phyloP scores from a whole-genome alignment of 495 filamentous ascomycete species.

The Copromyces sp. region DNA sequence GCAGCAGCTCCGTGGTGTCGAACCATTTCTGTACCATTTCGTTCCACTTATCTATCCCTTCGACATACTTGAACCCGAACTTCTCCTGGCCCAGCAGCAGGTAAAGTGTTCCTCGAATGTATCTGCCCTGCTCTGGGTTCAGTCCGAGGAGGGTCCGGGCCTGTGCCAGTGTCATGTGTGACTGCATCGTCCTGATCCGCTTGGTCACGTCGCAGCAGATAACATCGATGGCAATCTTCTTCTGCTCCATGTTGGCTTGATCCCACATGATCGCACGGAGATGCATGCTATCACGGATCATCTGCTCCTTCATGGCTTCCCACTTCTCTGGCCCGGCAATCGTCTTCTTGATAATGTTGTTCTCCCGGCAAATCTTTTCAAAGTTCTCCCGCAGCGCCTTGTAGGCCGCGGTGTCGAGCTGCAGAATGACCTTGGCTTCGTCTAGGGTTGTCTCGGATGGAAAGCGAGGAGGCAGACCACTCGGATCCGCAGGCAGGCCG shows the following conservation, averaged over 20 bases:
- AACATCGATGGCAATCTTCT: constrained; percentile 58
- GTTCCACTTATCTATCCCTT: constrained; percentile 61
- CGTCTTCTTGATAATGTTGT: constrained; percentile 63
- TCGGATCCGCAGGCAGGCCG: constrained; percentile 63
- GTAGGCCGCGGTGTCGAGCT: constrained; percentile 53
- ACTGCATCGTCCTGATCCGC: constrained; percentile 53
- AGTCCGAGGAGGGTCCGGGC: constrained; percentile 63
- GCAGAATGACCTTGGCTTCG: constrained; percentile 62
- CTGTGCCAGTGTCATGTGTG: constrained; percentile 58
- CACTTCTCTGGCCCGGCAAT: constrained; percentile 60
- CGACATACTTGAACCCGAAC: constrained; percentile 64
- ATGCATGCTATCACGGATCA: constrained; percentile 55
- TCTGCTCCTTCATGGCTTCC: constrained; percentile 58
- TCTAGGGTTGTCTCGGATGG: constrained; percentile 75
- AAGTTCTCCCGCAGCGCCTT: constrained; percentile 55
- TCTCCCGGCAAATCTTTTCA: constrained; percentile 53
- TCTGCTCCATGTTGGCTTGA: constrained; percentile 32
- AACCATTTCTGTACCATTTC: constrained; percentile 63
- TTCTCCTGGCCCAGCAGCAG: constrained; percentile 54
- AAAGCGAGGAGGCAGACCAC: constrained; percentile 58
- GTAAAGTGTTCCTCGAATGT: constrained; percentile 57
- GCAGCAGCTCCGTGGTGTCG: constrained; percentile 44
- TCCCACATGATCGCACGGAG: constrained; percentile 55
- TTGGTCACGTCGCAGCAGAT: constrained; percentile 79
- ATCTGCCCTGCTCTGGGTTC: constrained; percentile 60